These are phyloP conservation scores for Aspergillus wentii DNA, from an alignment of 495 filamentous ascomycete genomes.

Conservation along the genomic window DNA sequence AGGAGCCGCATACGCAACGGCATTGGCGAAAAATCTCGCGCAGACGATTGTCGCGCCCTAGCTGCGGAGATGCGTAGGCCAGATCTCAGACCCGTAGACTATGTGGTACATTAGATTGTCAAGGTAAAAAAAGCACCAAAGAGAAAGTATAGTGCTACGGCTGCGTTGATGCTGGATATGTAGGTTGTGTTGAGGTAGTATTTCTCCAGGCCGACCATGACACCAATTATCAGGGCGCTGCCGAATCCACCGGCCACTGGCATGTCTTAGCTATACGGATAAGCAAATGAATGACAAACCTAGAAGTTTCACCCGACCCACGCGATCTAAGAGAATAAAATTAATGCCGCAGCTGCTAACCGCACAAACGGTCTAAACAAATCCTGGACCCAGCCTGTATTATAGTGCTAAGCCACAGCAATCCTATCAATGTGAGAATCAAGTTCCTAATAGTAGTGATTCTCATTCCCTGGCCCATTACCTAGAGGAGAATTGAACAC, in stretches of 20 bases:
- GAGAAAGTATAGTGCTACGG: background rate
- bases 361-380: background rate
- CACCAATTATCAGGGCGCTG: background rate
- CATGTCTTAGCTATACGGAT: background rate
- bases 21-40: background rate
- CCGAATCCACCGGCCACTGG: background rate
- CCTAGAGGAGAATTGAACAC: background rate
- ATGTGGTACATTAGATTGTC: background rate
- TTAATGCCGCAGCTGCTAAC: background rate
- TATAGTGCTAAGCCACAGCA: background rate
- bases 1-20: background rate
- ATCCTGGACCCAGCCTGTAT: background rate
- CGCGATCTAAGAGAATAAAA: background rate
- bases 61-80: slow-evolving; percentile 3
- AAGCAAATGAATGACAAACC: background rate
- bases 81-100: slow-evolving; percentile 3
- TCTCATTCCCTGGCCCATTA: slow-evolving; percentile 1
- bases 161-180: background rate
- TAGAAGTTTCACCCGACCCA: background rate
- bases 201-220: background rate
- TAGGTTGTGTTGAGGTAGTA: background rate
- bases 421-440: background rate
- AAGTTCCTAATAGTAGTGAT: slow-evolving; percentile 1
- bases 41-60: background rate
- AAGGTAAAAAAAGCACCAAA: background rate